A percentile compares a stretch with the other conserved stretches of the same genome.
Conservation (phyloP, 148 eudicot species). For the Gaultheria prostrata region DNA sequence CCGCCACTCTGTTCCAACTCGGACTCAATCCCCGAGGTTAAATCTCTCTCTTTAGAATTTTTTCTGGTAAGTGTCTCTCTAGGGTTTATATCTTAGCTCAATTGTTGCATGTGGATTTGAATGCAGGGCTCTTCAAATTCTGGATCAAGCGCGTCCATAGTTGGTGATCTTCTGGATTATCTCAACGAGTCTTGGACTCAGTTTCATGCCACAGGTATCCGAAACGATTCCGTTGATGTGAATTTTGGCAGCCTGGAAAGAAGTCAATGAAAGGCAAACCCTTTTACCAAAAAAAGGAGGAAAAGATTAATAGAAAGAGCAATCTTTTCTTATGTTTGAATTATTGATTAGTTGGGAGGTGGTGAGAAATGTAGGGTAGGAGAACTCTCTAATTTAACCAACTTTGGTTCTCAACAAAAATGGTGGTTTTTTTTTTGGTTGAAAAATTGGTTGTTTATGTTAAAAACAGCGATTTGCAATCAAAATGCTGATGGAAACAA, state of each 20-base stretch:
- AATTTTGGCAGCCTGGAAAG: background rate
- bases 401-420: no score
- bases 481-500: background rate
- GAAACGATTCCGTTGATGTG: background rate
- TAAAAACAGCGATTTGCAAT: background rate
- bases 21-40: constrained; percentile 33
- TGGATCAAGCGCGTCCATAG: constrained; percentile 60
- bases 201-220: constrained; percentile 90
- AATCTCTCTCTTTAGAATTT: background rate
- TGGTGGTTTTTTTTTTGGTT: no score
- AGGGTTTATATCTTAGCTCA: background rate
- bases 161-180: constrained; percentile 79
- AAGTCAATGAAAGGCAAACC: background rate
- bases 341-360: no score
- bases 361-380: no score
- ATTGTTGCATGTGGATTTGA: background rate
- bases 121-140: constrained; percentile 30
- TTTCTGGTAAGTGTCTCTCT: background rate
- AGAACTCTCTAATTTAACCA: no score
- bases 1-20: constrained; percentile 46
- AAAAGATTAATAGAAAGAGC: no score
- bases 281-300: background rate
- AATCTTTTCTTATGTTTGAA: no score
- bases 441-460: no score
- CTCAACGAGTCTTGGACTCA: constrained; percentile 99